Base-by-base conservation (phyloP, 108 stramenopile species). In the Pseudonitzschia multiseries region DNA sequence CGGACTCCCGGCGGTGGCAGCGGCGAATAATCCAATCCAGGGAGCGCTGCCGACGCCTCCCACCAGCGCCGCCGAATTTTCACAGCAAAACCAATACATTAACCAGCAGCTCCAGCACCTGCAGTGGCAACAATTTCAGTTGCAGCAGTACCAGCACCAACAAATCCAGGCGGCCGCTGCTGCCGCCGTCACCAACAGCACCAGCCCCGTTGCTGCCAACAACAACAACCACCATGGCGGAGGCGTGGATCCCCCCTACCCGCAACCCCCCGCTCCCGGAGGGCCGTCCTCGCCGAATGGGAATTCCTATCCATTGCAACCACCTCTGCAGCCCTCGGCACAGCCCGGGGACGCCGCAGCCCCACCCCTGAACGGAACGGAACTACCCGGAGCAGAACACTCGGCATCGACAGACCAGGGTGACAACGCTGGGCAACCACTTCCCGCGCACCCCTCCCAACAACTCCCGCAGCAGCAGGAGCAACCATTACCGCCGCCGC, bases 121-220 rank as follows among this genome's bases (percentile, higher is more conserved):
- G 63, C 83, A 84, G 56, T 75, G 73, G 79, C 79, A 80, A 33
- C 79, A 80, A 63, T 80, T 71, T 56, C 83, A 84, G 59, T 44
- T 84, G 65, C 83, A 84, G 59, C 83, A 79, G 36, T 67, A 77
- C 32, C 79, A 79, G 40, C 78, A 76, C 40, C 77, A 79, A 29
- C 74, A 48, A 48, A 48, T 48, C 17, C 46, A 48, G 12, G 46
- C 46, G 46, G 46, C 46, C 46, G 46, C 46, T 48, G 46, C 46
- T 18, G 46, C 46, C 4, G 46, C 46, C 1, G 46, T 10, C 13
- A 75, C 46, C 13, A 75, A 48, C 72, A 68, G 36, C 41, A 43
- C 14, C 59, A 60, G 2, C 64, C 6, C 41, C n/a, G n/a, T n/a
- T n/a, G n/a, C n/a, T n/a, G n/a, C n/a, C n/a, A n/a, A n/a, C n/a